These are phyloP conservation scores for Fagopyrum homotropicum DNA, from an alignment of 148 eudicot genomes.

Conservation along the genomic window DNA sequence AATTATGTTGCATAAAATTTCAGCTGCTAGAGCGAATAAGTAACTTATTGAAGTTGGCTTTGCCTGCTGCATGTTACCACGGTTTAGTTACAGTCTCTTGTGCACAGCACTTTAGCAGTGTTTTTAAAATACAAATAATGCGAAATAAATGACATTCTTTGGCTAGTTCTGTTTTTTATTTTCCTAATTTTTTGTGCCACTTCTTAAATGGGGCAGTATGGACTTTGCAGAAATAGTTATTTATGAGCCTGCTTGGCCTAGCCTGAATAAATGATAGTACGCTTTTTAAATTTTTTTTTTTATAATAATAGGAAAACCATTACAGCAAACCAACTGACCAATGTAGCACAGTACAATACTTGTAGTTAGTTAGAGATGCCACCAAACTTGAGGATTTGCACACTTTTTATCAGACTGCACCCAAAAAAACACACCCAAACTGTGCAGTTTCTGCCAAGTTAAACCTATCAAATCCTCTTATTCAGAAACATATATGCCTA, in stretches of 20 bases:
- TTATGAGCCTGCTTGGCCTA: neutral
- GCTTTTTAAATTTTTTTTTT: too few species aligned
- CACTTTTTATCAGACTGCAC: neutral
- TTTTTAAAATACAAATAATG: too few species aligned
- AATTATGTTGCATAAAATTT: constrained; percentile 1
- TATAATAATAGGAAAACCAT: neutral
- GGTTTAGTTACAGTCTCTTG: neutral
- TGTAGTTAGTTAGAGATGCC: neutral
- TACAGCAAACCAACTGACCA: neutral
- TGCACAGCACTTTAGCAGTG: neutral
- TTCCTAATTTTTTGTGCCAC: neutral
- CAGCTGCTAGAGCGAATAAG: constrained; percentile 2
- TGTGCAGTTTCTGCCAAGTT: neutral
- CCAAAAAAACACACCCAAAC: neutral
- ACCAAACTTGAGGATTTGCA: neutral
- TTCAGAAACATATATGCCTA: neutral
- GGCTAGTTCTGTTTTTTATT: neutral
- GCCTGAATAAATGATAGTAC: neutral
- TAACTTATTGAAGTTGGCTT: neutral
- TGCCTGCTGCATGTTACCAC: neutral
- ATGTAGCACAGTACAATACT: neutral
- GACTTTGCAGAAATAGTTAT: neutral
- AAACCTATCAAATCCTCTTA: neutral
- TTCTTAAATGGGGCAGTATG: neutral
- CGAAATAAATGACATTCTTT: too few species aligned